Conservation (phyloP, 1,284 basidiomycete species). For the Cutaneotrichosporon sp. region DNA sequence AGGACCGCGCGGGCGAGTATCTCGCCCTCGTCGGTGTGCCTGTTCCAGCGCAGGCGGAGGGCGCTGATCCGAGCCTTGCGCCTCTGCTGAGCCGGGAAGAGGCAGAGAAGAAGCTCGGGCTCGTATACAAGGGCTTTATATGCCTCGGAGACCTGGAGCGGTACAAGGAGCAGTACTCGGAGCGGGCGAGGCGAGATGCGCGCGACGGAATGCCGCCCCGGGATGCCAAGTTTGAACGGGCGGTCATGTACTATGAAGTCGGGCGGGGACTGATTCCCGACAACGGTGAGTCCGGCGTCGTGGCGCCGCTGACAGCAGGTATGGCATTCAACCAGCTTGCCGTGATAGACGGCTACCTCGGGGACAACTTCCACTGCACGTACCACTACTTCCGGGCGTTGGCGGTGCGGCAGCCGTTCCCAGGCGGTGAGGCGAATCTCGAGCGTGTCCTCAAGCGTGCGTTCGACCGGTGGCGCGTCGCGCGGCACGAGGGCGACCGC, state of each 20-base stretch:
- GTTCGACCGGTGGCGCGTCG: constrained; percentile 53
- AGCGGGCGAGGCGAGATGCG: constrained; percentile 27
- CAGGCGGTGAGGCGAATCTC: constrained; percentile 81
- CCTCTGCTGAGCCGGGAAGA: constrained; percentile 53
- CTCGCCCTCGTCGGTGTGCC: constrained; percentile 59
- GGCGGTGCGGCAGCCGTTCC: constrained; percentile 78
- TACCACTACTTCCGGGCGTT: constrained; percentile 89
- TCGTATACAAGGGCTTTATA: constrained; percentile 80
- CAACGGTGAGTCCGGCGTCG: constrained; percentile 49
- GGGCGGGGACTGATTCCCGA: constrained; percentile 74
- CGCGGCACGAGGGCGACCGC: constrained; percentile 27
- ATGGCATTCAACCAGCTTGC: constrained; percentile 94
- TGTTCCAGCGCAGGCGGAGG: constrained; percentile 32
- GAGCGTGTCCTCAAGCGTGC: constrained; percentile 64
- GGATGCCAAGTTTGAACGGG: constrained; percentile 57
- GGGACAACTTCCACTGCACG: constrained; percentile 72
- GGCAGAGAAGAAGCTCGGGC: constrained; percentile 59
- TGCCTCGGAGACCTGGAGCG: constrained; percentile 90
- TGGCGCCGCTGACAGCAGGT: constrained; percentile 51
- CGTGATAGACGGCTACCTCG: constrained; percentile 77
- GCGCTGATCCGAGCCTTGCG: constrained; percentile 27
- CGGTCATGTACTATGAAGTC: constrained; percentile 75
- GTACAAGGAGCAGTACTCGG: constrained; percentile 77
- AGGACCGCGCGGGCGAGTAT: constrained; percentile 28
- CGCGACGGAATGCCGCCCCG: constrained; percentile 14